Evolutionary conservation across 129 eudicot genomes (phyloP), one percentile per base, ranked within the genome.

Genomic region (Solidago caesia): DNA sequence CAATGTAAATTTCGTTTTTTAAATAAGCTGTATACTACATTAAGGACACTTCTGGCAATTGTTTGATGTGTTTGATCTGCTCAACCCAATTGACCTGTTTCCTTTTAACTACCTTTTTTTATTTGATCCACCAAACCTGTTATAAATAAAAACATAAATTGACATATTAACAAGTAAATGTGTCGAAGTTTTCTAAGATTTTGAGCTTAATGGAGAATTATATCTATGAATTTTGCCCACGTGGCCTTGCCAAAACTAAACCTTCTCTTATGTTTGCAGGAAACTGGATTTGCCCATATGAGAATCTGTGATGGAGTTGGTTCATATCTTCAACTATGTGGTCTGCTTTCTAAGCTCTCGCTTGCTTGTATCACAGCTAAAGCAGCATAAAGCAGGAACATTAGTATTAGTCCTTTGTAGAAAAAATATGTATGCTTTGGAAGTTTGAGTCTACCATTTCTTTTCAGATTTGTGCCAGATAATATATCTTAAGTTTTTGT

Each of bases 201-300:
- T 13, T 51, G 16, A 51, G 7, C 12, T 65, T 16, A 7, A 44
- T 14, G 27, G 27, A n/a, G 14, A 44, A 15, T 44, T 65, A 8
- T 65, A 4, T 7, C 21, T 65, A 43, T 51, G 8, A 51, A 51
- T 14, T 51, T 51, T 11, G 12, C 1, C 58, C n/a, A 10, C 15
- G 8, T 3, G 57, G 57, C 14, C 57, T 51, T n/a, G 3, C 57
- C 25, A 13, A 6, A 57, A 4, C 44, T 52, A 49, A 25, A 46
- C 41, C 0, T 44, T 0, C 2, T 44, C 29, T 49, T n/a, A 27
- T 33, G 41, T 63, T 27, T 57, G 73, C 77, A 93, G 97, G 98
- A 93, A 85, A 93, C 98, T 82, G 98, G 98, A 71, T 93, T 90
- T 86, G 96, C 96, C 12, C 98, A 93, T 81, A 93, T 93, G 98